Conservation (phyloP, 2,329 filamentous ascomycete genomes). For the Verticillium klebahnii region DNA sequence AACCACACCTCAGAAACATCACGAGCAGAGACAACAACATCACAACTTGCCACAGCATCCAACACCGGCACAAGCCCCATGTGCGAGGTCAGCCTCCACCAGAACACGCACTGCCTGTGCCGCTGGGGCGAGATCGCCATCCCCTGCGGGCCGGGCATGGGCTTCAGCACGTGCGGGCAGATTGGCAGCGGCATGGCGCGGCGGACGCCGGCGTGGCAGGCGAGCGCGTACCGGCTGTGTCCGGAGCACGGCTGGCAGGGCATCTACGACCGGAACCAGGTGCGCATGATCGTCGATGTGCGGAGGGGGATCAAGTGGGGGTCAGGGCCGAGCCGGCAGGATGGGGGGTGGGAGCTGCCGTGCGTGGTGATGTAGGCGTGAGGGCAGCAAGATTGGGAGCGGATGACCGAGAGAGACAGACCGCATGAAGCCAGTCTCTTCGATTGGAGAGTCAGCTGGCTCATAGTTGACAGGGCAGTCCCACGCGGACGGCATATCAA, state of each 20-base stretch:
- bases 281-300: slow-evolving; percentile 40
- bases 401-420: background rate
- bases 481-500: too few relatives aligned
- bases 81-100: slow-evolving; percentile 45
- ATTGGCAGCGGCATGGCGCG: slow-evolving; percentile 25
- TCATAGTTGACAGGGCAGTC: too few relatives aligned
- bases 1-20: background rate
- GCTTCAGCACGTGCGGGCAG: slow-evolving; percentile 44
- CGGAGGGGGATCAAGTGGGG: slow-evolving; percentile 43
- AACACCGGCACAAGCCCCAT: slow-evolving; percentile 22
- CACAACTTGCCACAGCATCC: background rate
- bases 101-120: slow-evolving; percentile 45
- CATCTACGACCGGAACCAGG: slow-evolving; percentile 41
- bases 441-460: too few relatives aligned
- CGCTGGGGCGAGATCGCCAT: slow-evolving; percentile 43
- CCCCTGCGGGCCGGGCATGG: slow-evolving; percentile 43
- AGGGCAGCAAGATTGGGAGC: background rate
- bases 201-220: slow-evolving; percentile 27
- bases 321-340: slow-evolving; percentile 32
- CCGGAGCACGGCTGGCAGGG: slow-evolving; percentile 34
- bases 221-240: slow-evolving; percentile 32
- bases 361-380: slow-evolving; percentile 33
- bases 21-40: background rate
- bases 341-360: slow-evolving; percentile 30
- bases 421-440: background rate